Evolutionary conservation across 192 early-diverging fungal species (phyloP).

Genomic region (Mortierella alpina): DNA sequence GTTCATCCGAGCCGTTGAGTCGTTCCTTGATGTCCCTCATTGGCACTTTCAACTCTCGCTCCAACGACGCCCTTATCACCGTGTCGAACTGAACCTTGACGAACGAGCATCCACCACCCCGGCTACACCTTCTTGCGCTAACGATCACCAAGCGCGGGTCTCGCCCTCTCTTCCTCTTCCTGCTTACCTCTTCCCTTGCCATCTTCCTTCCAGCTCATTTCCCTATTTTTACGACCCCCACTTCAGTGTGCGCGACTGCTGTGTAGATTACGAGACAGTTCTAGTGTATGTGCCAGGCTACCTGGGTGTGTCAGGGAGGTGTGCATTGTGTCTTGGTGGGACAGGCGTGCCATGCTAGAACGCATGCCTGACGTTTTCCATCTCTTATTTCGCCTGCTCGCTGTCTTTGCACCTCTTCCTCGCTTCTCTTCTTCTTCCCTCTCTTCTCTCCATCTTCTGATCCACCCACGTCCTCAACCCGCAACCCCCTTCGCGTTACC

Average conservation of each 20-base stretch:
- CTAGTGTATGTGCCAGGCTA: no score
- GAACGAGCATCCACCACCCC: background rate
- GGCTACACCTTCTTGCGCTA: background rate
- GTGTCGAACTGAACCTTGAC: no score
- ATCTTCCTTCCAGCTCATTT: background rate
- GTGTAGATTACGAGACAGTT: no score
- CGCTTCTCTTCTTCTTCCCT: background rate
- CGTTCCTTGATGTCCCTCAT: no score
- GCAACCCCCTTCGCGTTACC: background rate
- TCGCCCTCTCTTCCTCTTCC: constrained; percentile 19
- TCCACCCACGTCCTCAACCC: background rate
- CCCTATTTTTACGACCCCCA: constrained; percentile 3
- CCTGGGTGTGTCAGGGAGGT: no score
- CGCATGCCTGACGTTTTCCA: no score
- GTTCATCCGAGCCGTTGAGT: no score
- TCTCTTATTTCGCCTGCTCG: background rate
- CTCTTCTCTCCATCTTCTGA: background rate
- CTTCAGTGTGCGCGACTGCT: background rate
- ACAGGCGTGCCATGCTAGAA: no score
- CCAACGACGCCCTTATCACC: no score
- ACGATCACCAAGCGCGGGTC: background rate
- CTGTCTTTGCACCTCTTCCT: background rate
- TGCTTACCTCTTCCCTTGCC: constrained; percentile 32
- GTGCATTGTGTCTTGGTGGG: no score
- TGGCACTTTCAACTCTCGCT: no score